Base-by-base conservation (phyloP, 768 basidiomycete species). In the Macrolepiota dolichaula region DNA sequence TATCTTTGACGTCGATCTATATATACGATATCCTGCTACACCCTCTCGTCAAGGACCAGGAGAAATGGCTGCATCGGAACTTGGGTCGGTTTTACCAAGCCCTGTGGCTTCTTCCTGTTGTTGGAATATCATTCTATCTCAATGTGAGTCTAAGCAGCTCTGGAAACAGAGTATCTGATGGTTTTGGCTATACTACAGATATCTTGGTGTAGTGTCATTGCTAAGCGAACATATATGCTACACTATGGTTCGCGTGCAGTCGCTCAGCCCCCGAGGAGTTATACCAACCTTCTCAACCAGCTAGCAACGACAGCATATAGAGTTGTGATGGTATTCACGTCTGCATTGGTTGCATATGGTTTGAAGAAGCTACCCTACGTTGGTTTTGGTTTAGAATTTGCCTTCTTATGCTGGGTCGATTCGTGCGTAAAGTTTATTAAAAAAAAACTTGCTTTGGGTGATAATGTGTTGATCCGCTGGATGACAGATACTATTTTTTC, bases 351-450 rank as follows among this genome's bases (percentile, higher is more conserved):
- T 19, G 89, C 88, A 3, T 86, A 89, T 61, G 78, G 80, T 15
- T 76, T 96, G 35, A 75, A 79, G 4, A 77, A 79, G 55, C 76
- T 92, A 19, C 94, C 94, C 2, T 76, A 81, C 58, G 72, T 87
- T 12, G 94, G 94, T 9, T 77, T 82, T 0, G 61, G 77, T 1
- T 72, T 81, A 4, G 83, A 85, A 27, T 91, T 93, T 69, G 70
- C 83, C 4, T 95, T 93, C 69, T 74, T 93, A 61, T 94, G 91
- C 67, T 92, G 93, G 89, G 80, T 94, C 49, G 88, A 95, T 70
- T 81, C 93, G 89, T 94, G 72, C 3, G 29, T 32, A 7, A n/a
- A 81, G 92, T 88, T 3, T 25, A 35, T 25, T 37, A 42, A 1
- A 25, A 40, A 42, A 1, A 25, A 51, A 55, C 22, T 15, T 17